Evolutionary conservation across 768 basidiomycete genomes (phyloP), one percentile per base, ranked within the genome.

Genomic region (Tephrocybe sp.): DNA sequence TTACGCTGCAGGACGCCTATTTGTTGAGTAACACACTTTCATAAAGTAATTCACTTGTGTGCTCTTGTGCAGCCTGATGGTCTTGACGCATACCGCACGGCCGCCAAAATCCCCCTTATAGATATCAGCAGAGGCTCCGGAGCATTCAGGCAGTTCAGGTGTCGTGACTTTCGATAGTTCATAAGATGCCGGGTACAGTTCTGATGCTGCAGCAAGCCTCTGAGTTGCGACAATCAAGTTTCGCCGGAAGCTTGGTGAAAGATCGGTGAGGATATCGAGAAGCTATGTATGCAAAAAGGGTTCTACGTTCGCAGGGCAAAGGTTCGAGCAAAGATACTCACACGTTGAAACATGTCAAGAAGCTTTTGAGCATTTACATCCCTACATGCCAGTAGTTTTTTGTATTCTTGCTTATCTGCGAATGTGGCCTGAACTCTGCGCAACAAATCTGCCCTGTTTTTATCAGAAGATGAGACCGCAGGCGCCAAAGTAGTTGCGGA

Each of bases 211-310:
- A 4, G 39, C n/a, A 6, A 48, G 48, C n/a, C 48, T 48, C 6
- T 48, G 48, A 0, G 48, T 41, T 4, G 48, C 48, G 1, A 41
- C 48, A 33, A 48, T 20, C 30, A 48, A 19, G 19, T 41, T 48
- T 13, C 39, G 38, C 14, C n/a, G 22, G 8, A 41, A 40, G 31
- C 20, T 31, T 9, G 22, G 35, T 26, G 22, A 4, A 23, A 20
- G 5, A 30, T 26, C 47, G 26, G 22, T 2, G 26, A 31, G 4
- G 30, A 47, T 22, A n/a, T 48, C 48, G 8, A 48, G 16, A 14
- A 48, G 39, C 48, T 48, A 26, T 26, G 7, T 7, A 14, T 31
- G 2, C 26, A 43, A 3, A 12, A 10, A 9, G 39, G 6, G 23
- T 13, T n/a, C n/a, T n/a, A n/a, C 30, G 23, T 26, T 14, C 36